A percentile compares a stretch with the other conserved stretches of the same genome.
phyloP scores from a whole-genome alignment of 78 protist species.

The Cavenderia fasciculata region DNA sequence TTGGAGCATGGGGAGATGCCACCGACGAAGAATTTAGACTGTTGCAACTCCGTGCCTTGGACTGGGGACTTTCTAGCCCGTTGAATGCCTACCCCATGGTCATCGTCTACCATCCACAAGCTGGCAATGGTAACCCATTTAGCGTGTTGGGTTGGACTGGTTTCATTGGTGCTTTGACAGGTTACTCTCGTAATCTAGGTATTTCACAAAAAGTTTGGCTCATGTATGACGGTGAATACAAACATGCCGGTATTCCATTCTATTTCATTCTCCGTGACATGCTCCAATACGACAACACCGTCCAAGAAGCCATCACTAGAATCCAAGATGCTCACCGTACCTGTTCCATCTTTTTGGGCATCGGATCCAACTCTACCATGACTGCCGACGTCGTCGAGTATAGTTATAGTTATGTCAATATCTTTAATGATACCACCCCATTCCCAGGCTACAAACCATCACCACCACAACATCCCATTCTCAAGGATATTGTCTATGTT shows the following conservation, averaged over 20 bases:
- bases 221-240: constrained; percentile 25
- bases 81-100: constrained; percentile 41
- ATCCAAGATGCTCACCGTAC: constrained; percentile 51
- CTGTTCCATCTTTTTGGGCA: constrained; percentile 75
- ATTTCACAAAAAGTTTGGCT: constrained; percentile 84
- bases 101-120: constrained; percentile 77
- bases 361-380: constrained; percentile 52
- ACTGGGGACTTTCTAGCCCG: constrained; percentile 79
- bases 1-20: constrained; percentile 80
- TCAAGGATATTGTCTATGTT: constrained; percentile 30
- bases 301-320: constrained; percentile 58
- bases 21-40: constrained; percentile 9
- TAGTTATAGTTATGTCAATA: not conserved
- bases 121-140: constrained; percentile 17
- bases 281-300: constrained; percentile 35
- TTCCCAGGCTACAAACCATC: constrained; percentile 50
- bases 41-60: constrained; percentile 82
- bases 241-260: constrained; percentile 76
- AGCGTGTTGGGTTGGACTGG: constrained; percentile 57
- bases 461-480: constrained; percentile 18
- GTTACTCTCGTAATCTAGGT: constrained; percentile 28
- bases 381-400: constrained; percentile 56
- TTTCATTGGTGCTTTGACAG: constrained; percentile 80
- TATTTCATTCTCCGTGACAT: constrained; percentile 57
- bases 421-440: constrained; percentile 14